Base-by-base conservation (phyloP, 108 stramenopile genomes). In the Fragilaria crotonensis region DNA sequence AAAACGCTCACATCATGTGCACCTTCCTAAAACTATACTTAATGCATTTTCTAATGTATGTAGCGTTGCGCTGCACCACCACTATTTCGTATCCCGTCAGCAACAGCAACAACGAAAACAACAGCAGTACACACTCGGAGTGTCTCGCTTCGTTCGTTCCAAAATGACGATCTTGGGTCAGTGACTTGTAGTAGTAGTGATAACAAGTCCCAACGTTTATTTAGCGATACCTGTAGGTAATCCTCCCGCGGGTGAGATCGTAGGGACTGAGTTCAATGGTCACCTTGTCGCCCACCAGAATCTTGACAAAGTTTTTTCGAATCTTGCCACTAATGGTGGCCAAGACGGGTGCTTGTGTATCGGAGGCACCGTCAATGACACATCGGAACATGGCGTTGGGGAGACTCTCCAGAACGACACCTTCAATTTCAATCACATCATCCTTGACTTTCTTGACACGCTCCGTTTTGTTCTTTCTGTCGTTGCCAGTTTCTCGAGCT, bases 361-460 rank as follows among this genome's bases (percentile, higher is more conserved):
- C 85, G 3, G 87, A 77, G 7, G 87, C 90, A 19, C 83, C 87
- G 54, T 89, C 81, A 68, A 90, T 81, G 32, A 72, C 72, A 61
- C 85, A 90, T 22, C 94, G 87, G 60, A 95, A 95, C 87, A 90
- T 95, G 41, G 94, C 94, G 71, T 92, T 92, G 22, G 94, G 94
- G 4, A 95, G 75, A 67, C 80, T 77, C 64, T 93, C 91, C 33
- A 89, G 58, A 19, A 95, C 94, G 0, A 72, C 78, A 0, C 74
- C 94, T 50, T 89, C 86, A 3, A 93, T 75, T 75, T 95, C 88
- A 57, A 95, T 91, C 29, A 95, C 90, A 67, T 95, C 90, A 62
- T 92, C 89, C 66, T 89, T 95, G n/a, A 54, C 45, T 59, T 90
- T 89, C 69, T 80, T 82, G 7, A 84, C 81, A 47, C 83, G 78